A percentile compares a stretch with the other conserved stretches of the same genome.
Evolutionary conservation across 1,139 yeast species (phyloP).

Genomic region (Lodderomyces pseudojiufengensis): DNA sequence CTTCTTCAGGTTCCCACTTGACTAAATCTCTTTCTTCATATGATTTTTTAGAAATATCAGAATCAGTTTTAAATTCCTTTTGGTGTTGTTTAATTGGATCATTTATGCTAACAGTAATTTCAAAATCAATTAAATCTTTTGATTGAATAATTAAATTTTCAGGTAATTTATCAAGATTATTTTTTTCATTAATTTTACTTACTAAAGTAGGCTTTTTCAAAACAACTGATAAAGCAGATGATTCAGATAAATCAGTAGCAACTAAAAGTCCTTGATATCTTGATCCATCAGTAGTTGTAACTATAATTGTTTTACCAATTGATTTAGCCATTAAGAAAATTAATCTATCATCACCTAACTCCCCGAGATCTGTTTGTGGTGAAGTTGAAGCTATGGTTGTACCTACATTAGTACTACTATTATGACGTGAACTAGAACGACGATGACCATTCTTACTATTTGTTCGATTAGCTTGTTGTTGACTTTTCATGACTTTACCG

Average conservation of each 20-base stretch:
- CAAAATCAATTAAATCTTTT: conserved; percentile 64
- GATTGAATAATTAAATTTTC: conserved; percentile 51
- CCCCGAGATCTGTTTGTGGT: conserved; percentile 1
- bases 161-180: conserved; percentile 33
- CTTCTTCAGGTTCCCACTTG: conserved; percentile 79
- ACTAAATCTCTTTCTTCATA: conserved; percentile 68
- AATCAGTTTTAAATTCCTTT: conserved; percentile 69
- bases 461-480: conserved; percentile 19
- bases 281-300: conserved; percentile 62
- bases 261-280: conserved; percentile 57
- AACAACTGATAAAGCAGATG: conserved; percentile 31
- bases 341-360: conserved; percentile 39
- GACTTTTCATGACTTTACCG: conserved; percentile 28
- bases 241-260: conserved; percentile 25
- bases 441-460: conserved; percentile 25
- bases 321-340: conserved; percentile 50
- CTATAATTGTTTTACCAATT: conserved; percentile 53
- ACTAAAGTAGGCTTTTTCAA: conserved; percentile 42
- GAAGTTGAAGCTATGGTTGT: background rate
- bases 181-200: conserved; percentile 28
- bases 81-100: conserved; percentile 13
- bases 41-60: conserved; percentile 57
- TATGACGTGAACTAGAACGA: conserved; percentile 23
- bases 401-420: background rate
- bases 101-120: conserved; percentile 41